Percentiles rank a stretch among this genome's conserved stretches.
Conservation (phyloP, 2,329 filamentous ascomycete genomes). For the Kalmusia sp. region DNA sequence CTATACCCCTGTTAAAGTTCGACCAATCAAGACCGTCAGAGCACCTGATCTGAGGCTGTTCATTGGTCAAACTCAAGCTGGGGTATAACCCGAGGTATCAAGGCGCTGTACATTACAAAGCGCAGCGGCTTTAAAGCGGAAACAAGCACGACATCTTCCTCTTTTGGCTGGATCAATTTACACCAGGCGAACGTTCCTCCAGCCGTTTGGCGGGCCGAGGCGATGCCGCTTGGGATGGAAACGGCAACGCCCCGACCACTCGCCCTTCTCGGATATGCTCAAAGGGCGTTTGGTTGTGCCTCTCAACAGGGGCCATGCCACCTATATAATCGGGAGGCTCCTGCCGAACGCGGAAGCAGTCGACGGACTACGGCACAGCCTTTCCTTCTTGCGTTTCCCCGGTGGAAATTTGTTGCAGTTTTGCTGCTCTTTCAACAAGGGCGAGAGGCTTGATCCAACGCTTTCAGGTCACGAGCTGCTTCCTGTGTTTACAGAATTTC, state of each 20-base stretch:
- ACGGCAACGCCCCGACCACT: constrained; percentile 1
- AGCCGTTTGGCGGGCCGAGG: not conserved
- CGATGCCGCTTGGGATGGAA: not conserved
- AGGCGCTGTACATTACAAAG: not conserved
- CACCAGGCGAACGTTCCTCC: not conserved
- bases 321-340: not conserved
- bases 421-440: not conserved
- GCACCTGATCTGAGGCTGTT: too few relatives aligned
- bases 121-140: not conserved
- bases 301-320: not conserved
- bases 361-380: too few relatives aligned
- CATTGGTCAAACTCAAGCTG: too few relatives aligned
- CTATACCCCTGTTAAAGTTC: too few relatives aligned
- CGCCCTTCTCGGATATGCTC: not conserved
- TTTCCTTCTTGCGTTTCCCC: too few relatives aligned
- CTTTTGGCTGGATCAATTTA: not conserved
- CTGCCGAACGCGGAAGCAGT: not conserved
- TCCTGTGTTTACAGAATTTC: too few relatives aligned
- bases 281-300: not conserved
- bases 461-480: too few relatives aligned
- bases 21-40: too few relatives aligned
- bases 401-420: too few relatives aligned
- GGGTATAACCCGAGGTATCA: too few relatives aligned
- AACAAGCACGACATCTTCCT: not conserved
- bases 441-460: too few relatives aligned